These are phyloP conservation scores for Cordyceps farinosa DNA, from an alignment of 2,329 filamentous ascomycete species.

Conservation along the genomic window DNA sequence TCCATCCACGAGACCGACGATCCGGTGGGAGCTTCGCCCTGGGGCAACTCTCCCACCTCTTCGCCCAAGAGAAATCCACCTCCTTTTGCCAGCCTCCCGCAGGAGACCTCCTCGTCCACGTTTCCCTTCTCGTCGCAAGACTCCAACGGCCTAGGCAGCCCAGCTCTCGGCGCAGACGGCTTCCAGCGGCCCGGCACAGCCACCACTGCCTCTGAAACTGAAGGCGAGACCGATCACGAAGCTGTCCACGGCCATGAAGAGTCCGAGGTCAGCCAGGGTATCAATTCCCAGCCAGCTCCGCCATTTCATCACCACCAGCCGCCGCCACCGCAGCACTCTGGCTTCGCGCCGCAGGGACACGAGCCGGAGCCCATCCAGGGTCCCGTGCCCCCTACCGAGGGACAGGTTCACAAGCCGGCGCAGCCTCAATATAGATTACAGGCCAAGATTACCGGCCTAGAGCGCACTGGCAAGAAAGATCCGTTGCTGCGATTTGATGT, in stretches of 20 bases:
- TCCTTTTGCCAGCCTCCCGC: constrained; percentile 40
- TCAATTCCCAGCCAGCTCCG: constrained; percentile 27
- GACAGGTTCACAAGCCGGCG: constrained; percentile 52
- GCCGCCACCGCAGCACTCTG: constrained; percentile 23
- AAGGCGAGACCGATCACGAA: constrained; percentile 35
- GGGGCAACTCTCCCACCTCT: constrained; percentile 51
- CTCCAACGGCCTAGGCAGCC: constrained; percentile 41
- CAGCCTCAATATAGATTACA: constrained; percentile 79
- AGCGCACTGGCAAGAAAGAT: constrained; percentile 92
- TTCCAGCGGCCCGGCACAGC: constrained; percentile 47
- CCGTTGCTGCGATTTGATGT: constrained; percentile 94
- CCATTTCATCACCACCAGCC: constrained; percentile 25
- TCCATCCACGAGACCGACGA: constrained; percentile 54
- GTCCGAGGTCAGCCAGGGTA: neutral
- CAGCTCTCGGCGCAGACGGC: constrained; percentile 34
- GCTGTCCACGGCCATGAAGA: constrained; percentile 25
- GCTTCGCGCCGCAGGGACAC: constrained; percentile 33
- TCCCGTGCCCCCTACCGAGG: neutral
- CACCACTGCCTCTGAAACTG: constrained; percentile 43
- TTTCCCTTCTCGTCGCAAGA: constrained; percentile 43
- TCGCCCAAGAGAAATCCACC: constrained; percentile 47
- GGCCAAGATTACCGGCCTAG: constrained; percentile 89
- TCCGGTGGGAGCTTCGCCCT: constrained; percentile 50
- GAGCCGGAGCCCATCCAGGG: neutral
- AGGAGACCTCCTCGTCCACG: constrained; percentile 40